phyloP scores from a whole-genome alignment of 2,329 filamentous ascomycete genomes.

The Dendrostoma leiphaemia region DNA sequence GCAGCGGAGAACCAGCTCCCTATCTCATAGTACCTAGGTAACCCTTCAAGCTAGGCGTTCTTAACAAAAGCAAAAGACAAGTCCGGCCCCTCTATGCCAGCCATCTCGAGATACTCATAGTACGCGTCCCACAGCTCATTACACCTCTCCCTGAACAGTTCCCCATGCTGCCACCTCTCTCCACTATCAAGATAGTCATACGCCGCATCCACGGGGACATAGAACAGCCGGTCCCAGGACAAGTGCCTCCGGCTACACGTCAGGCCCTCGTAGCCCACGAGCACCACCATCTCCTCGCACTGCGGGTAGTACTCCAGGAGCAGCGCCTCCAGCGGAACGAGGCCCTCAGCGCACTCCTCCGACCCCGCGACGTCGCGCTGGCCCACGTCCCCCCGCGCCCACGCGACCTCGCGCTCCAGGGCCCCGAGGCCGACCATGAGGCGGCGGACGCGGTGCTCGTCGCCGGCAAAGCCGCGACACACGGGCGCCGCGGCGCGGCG shows the following conservation, averaged over 20 bases:
- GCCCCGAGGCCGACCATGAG: neutral
- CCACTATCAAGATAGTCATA: neutral
- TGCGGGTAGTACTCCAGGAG: neutral
- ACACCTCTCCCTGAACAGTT: neutral
- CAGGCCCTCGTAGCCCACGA: neutral
- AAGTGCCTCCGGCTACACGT: neutral
- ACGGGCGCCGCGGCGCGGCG: neutral
- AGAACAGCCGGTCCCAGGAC: neutral
- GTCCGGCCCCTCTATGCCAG: neutral
- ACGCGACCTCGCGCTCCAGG: neutral
- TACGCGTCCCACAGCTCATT: neutral
- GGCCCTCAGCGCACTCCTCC: no score
- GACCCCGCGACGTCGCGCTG: neutral
- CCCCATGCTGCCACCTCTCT: neutral
- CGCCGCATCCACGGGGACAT: neutral
- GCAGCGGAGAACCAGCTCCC: neutral
- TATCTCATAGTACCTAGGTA: neutral
- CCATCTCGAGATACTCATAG: neutral
- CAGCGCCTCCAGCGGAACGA: neutral
- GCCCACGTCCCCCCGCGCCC: neutral
- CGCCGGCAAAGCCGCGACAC: neutral
- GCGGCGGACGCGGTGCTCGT: neutral
- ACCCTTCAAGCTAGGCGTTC: neutral
- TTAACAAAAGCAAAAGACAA: neutral
- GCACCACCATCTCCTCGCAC: neutral